Evolutionary conservation across 2,329 filamentous ascomycete genomes (phyloP).

Genomic region (Alternaria brassicae): DNA sequence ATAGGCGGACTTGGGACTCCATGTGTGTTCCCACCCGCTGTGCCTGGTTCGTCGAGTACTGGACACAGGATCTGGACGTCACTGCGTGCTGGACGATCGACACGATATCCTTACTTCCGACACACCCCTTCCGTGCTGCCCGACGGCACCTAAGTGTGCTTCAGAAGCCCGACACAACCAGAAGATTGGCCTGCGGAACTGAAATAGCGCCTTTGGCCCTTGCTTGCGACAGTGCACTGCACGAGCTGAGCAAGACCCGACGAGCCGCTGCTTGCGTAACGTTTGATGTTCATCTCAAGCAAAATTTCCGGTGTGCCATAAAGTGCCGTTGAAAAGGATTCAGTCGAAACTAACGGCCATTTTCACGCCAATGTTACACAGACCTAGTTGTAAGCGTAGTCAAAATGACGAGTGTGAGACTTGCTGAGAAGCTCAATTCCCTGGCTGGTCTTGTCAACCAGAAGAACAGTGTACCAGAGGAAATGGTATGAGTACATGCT

Average conservation of each 20-base stretch:
- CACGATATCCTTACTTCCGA: background rate
- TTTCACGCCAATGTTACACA: background rate
- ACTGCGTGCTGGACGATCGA: background rate
- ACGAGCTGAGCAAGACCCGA: background rate
- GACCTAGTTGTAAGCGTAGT: background rate
- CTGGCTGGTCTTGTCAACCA: background rate
- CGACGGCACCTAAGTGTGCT: background rate
- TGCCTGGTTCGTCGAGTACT: background rate
- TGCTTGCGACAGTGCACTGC: background rate
- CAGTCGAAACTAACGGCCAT: background rate
- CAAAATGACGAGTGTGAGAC: background rate
- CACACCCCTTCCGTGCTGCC: background rate
- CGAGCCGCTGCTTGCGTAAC: background rate
- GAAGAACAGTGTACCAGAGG: background rate
- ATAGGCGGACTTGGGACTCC: background rate
- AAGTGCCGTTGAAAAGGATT: background rate
- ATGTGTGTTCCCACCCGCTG: background rate
- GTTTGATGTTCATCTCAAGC: background rate
- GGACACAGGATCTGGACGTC: background rate
- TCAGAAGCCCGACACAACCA: background rate
- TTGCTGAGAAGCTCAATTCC: background rate
- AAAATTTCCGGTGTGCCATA: background rate
- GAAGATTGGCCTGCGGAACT: background rate
- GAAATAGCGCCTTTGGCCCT: background rate
- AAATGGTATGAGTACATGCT: background rate